A percentile compares a stretch with the other conserved stretches of the same genome.
phyloP scores from a whole-genome alignment of 2,329 filamentous ascomycete species.

The Fusarium scirpi region DNA sequence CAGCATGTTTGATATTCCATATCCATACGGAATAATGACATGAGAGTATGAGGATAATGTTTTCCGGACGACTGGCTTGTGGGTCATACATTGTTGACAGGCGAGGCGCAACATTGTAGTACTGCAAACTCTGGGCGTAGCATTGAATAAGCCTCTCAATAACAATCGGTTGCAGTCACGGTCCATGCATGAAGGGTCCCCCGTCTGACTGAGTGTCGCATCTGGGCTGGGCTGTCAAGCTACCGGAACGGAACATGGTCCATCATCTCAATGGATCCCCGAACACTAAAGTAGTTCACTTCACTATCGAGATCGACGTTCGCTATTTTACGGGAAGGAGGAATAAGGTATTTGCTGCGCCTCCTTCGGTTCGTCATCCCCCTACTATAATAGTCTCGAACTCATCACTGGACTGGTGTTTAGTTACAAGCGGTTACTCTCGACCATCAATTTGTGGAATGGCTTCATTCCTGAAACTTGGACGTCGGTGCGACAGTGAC shows the following conservation, averaged over 20 bases:
- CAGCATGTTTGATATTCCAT: background rate
- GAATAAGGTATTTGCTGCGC: conserved; percentile 40
- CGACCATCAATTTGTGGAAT: conserved; percentile 1
- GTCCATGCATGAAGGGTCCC: conserved; percentile 32
- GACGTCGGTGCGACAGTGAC: conserved; percentile 27
- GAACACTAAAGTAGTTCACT: conserved; percentile 24
- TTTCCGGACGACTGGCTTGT: background rate
- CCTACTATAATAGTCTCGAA: background rate
- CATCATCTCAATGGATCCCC: conserved; percentile 21
- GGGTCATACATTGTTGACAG: background rate
- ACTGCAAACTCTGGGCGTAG: background rate
- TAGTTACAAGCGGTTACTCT: conserved; percentile 16
- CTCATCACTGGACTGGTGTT: no score
- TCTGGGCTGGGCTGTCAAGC: conserved; percentile 27
- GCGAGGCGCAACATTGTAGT: conserved; percentile 3
- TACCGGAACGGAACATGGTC: background rate
- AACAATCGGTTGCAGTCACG: background rate
- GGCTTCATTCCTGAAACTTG: conserved; percentile 36
- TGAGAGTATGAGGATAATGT: background rate
- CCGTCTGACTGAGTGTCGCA: conserved; percentile 28
- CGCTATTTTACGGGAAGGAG: conserved; percentile 10
- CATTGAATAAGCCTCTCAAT: background rate
- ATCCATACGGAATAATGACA: background rate
- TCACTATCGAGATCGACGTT: conserved; percentile 39
- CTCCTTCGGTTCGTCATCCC: conserved; percentile 36